These are phyloP conservation scores for Salmacisia buchloeana DNA, from an alignment of 1,284 basidiomycete species.

Conservation along the genomic window DNA sequence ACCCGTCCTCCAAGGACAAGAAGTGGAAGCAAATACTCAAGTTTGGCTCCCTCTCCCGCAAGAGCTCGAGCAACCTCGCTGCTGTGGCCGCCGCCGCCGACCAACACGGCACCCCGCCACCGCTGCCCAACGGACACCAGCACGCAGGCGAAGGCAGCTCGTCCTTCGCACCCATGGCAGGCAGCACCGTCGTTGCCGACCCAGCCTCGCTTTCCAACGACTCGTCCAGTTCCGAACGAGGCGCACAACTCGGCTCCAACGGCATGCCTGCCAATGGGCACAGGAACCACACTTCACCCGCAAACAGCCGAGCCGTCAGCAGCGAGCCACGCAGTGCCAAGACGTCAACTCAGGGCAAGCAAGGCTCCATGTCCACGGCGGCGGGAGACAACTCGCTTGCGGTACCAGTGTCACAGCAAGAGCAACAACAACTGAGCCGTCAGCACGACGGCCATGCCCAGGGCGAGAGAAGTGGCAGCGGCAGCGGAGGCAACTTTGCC, in stretches of 20 bases:
- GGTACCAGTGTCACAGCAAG: not conserved
- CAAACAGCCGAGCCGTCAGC: not conserved
- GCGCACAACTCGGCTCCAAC: conserved; percentile 3
- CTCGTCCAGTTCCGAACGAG: conserved; percentile 32
- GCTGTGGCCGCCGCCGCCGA: not conserved
- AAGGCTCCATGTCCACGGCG: too few relatives aligned
- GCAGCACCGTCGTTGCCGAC: conserved; percentile 36
- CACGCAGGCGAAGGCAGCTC: not conserved
- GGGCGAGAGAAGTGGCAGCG: not conserved
- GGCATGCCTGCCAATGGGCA: not conserved
- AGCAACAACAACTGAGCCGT: not conserved
- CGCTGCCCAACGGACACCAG: not conserved
- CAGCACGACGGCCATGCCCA: conserved; percentile 3
- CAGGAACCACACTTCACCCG: not conserved
- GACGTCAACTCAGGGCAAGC: conserved; percentile 10
- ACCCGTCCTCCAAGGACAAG: conserved; percentile 31
- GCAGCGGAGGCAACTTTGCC: conserved; percentile 51
- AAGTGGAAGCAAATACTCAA: conserved; percentile 48
- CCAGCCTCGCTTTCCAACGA: conserved; percentile 42
- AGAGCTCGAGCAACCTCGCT: conserved; percentile 19
- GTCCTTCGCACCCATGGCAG: conserved; percentile 32
- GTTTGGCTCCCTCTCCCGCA: conserved; percentile 40
- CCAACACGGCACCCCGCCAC: not conserved
- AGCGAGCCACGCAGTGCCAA: not conserved
- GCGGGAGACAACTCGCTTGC: not conserved